Base-by-base conservation (phyloP, 192 early-diverging fungal genomes). In the Helicostylum pulchrum region DNA sequence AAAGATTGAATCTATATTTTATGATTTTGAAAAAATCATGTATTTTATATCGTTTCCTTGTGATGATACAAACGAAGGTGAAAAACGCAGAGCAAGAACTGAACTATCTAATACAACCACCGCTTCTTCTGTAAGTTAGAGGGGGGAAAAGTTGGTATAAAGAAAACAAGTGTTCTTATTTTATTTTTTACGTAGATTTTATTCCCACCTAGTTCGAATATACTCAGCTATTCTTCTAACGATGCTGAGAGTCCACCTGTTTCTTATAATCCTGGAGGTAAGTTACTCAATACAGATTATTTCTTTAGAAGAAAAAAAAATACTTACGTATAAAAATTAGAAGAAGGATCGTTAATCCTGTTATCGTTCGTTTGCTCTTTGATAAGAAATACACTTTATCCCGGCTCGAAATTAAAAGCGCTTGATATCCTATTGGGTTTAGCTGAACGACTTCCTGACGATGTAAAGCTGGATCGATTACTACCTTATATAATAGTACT, bases 401-500 rank as follows among this genome's bases (percentile, higher is more conserved):
- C 91, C 4, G 75, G 84, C 0, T 88, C 92, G 26, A 87, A 85
- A 56, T 62, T 93, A 19, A 78, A 82, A 56, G 91, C 86, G 0
- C 47, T 93, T 36, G 92, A 93, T 68, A 83, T 93, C 50, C 68
- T 92, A 0, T 71, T 93, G 0, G 88, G 84, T 2, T 68, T 93
- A 8, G 77, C 79, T 6, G 73, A 85, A 34, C 79, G 90, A 61
- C 65, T 93, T 1, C 65, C 85, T 4, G 92, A 94, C 51, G 85
- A 87, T 55, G 77, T 86, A 31, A 85, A 86, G 45, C 71, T 94
- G 9, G 92, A 94, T 70, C 74, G 91, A 17, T 63, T 91, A 17
- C 75, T 93, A n/a, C 92, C 92, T 32, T 92, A 90, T 70, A 52
- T 94, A n/a, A 80, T 93, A 10, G 66, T 74, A 0, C 64, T 91